These are phyloP conservation scores for Drechslerella dactyloides DNA, from an alignment of 2,329 filamentous ascomycete genomes.

Conservation along the genomic window DNA sequence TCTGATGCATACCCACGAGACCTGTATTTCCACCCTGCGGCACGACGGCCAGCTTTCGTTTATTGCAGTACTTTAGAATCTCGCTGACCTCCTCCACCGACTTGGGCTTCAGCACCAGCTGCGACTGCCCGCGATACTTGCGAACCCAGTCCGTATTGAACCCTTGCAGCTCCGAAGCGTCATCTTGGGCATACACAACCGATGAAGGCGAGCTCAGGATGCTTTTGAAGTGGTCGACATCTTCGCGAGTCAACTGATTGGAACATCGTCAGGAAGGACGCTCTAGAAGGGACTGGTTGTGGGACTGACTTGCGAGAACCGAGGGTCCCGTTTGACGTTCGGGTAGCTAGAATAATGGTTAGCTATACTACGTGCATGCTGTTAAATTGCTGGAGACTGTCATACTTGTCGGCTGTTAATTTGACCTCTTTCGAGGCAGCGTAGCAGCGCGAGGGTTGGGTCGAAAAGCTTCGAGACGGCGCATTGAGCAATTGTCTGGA, in stretches of 20 bases:
- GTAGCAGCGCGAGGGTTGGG: conserved; percentile 11
- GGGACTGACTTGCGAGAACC: conserved; percentile 66
- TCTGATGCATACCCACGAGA: conserved; percentile 69
- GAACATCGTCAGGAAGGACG: conserved; percentile 7
- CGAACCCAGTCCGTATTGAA: conserved; percentile 99
- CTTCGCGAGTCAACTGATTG: conserved; percentile 70
- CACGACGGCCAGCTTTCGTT: conserved; percentile 87
- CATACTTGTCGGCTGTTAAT: conserved; percentile 79
- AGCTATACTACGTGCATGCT: neutral
- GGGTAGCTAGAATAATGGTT: conserved; percentile 66
- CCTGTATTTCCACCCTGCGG: conserved; percentile 98
- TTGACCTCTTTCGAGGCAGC: conserved; percentile 62
- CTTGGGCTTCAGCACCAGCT: conserved; percentile 83
- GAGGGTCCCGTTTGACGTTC: conserved; percentile 76
- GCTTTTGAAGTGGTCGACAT: conserved; percentile 81
- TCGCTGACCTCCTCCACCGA: conserved; percentile 87
- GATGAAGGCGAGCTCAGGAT: conserved; percentile 80
- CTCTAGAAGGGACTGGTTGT: neutral
- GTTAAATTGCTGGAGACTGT: neutral
- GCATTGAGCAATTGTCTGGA: neutral
- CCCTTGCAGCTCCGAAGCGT: conserved; percentile 73
- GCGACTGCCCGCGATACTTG: conserved; percentile 91
- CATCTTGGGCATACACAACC: conserved; percentile 77
- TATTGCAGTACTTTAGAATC: conserved; percentile 93
- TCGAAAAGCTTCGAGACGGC: conserved; percentile 18